Percentiles rank a stretch among this genome's conserved stretches.
Evolutionary conservation across 345 rosid genomes (phyloP).

Genomic region (Iberis pinnata): DNA sequence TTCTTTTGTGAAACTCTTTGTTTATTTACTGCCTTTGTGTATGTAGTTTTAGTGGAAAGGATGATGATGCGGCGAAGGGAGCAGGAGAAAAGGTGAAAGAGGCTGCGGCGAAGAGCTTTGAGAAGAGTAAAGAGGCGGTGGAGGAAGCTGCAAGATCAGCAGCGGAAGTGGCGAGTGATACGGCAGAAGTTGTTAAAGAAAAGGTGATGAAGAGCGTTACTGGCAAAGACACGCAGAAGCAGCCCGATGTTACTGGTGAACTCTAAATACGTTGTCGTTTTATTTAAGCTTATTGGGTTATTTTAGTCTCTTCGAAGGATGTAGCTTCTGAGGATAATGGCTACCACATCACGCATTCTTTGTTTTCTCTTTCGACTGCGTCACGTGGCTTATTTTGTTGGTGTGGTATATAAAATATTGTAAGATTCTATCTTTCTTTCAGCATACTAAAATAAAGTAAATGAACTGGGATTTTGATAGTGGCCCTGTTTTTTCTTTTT

Average conservation of each 20-base stretch:
- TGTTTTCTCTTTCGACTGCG: too few species aligned
- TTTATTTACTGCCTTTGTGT: background rate
- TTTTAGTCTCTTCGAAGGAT: background rate
- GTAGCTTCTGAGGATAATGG: slow-evolving; percentile 2
- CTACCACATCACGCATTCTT: background rate
- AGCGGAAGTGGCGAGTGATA: slow-evolving; percentile 23
- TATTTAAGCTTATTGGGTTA: background rate
- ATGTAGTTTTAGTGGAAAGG: slow-evolving; percentile 29
- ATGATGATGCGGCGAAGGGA: slow-evolving; percentile 5
- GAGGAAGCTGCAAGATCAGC: slow-evolving; percentile 35
- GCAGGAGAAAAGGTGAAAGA: slow-evolving; percentile 28
- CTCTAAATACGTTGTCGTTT: slow-evolving; percentile 16
- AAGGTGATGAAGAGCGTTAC: slow-evolving; percentile 21
- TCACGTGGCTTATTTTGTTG: too few species aligned
- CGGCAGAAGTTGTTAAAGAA: slow-evolving; percentile 17
- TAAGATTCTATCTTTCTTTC: too few species aligned
- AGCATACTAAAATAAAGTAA: too few species aligned
- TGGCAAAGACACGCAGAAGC: background rate
- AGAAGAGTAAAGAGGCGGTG: slow-evolving; percentile 26
- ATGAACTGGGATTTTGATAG: too few species aligned
- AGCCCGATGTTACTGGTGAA: slow-evolving; percentile 2
- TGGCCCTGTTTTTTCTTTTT: too few species aligned
- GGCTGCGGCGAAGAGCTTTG: slow-evolving; percentile 28
- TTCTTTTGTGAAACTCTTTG: too few species aligned
- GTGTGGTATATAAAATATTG: too few species aligned